Conservation (phyloP, 2,329 filamentous ascomycete genomes). For the Fusarium citri region DNA sequence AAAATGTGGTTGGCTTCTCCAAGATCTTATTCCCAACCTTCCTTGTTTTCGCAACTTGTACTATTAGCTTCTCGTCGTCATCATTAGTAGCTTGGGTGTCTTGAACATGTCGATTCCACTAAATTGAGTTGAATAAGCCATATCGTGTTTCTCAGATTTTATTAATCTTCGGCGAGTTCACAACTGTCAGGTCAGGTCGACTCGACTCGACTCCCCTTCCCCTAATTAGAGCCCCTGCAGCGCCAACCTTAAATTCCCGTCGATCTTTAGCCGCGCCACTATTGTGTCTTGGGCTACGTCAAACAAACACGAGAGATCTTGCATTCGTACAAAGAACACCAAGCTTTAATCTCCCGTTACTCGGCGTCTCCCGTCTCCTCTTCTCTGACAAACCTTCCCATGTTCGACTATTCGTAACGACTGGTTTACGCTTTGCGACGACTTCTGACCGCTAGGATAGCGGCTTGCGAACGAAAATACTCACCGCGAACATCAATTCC, state of each 20-base stretch:
- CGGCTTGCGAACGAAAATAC: constrained; percentile 25
- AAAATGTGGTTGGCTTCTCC: constrained; percentile 30
- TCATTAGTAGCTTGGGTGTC: neutral
- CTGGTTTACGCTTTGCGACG: constrained; percentile 2
- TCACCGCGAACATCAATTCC: constrained; percentile 32
- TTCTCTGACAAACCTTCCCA: neutral
- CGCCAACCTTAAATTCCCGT: constrained; percentile 36
- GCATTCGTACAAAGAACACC: constrained; percentile 38
- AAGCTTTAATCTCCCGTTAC: constrained; percentile 27
- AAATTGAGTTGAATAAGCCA: neutral
- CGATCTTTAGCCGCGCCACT: constrained; percentile 41
- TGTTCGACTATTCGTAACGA: neutral
- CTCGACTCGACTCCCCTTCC: neutral
- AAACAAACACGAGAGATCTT: constrained; percentile 42
- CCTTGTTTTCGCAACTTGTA: constrained; percentile 15
- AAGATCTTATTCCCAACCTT: constrained; percentile 31
- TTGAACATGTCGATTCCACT: neutral
- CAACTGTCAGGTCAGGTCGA: neutral
- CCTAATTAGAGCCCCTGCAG: constrained; percentile 35
- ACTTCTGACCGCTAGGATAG: constrained; percentile 14
- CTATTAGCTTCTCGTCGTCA: neutral
- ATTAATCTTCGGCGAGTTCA: neutral
- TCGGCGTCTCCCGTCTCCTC: neutral
- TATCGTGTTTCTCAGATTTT: neutral
- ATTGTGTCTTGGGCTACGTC: constrained; percentile 31